Evolutionary conservation across 371 early-diverging fungal species (phyloP).

Genomic region (Rhizopus stolonifer): DNA sequence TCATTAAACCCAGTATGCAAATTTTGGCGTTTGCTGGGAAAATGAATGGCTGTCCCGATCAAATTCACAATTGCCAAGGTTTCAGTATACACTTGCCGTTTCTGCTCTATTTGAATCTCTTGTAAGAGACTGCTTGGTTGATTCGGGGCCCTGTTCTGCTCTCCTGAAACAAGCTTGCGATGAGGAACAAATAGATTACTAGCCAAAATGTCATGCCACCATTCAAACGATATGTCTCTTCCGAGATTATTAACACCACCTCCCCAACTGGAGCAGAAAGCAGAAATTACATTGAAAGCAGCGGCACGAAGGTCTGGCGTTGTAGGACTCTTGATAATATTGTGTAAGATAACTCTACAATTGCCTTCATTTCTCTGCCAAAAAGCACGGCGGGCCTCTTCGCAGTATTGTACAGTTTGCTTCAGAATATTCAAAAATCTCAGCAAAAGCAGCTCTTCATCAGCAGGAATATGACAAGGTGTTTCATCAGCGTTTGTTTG

Average conservation of each 20-base stretch:
- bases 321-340: conserved; percentile 26
- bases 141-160: neutral
- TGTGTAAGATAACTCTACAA: conserved; percentile 10
- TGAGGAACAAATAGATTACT: conserved; percentile 29
- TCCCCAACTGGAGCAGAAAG: conserved; percentile 44
- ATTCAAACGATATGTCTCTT: conserved; percentile 21
- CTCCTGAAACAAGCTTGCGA: neutral
- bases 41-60: conserved; percentile 71
- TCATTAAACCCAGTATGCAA: conserved; percentile 38
- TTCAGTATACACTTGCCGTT: conserved; percentile 76
- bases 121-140: conserved; percentile 27
- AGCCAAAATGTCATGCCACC: conserved; percentile 36
- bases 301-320: conserved; percentile 37
- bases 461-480: conserved; percentile 15
- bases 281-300: conserved; percentile 37
- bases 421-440: conserved; percentile 31
- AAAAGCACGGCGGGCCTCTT: conserved; percentile 28
- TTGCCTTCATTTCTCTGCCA: conserved; percentile 16
- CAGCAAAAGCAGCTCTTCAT: conserved; percentile 31
- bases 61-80: conserved; percentile 80
- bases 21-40: conserved; percentile 40
- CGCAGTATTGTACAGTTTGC: conserved; percentile 42
- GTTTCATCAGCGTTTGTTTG: conserved; percentile 12
- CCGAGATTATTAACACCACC: conserved; percentile 35
- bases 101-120: conserved; percentile 37